Conservation (phyloP, 257 asterid species). For the Rehmannia glutinosa region DNA sequence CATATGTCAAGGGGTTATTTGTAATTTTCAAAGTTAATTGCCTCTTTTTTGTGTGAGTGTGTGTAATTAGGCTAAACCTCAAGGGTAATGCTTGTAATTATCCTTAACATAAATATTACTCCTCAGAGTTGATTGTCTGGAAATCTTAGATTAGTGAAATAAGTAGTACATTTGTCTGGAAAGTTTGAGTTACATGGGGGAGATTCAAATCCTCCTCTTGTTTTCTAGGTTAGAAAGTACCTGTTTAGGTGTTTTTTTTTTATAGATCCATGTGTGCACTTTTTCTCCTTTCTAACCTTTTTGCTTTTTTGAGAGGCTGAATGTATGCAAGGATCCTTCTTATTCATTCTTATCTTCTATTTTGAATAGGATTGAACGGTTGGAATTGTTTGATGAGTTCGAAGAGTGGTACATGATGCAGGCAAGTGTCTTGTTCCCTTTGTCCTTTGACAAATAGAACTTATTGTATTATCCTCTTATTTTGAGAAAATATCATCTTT, state of each 20-base stretch:
- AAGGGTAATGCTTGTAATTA: no score
- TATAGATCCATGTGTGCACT: slow-evolving; percentile 16
- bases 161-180: not conserved
- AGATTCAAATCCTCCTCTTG: slow-evolving; percentile 1
- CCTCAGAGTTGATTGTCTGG: not conserved
- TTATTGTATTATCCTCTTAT: not conserved
- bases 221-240: slow-evolving; percentile 12
- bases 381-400: slow-evolving; percentile 67
- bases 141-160: slow-evolving; percentile 2
- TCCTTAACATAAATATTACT: not conserved
- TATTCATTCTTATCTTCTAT: slow-evolving; percentile 24
- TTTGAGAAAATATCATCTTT: slow-evolving; percentile 7
- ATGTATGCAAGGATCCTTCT: slow-evolving; percentile 13
- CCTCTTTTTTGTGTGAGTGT: no score
- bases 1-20: no score
- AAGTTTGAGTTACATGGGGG: slow-evolving; percentile 3
- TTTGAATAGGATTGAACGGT: slow-evolving; percentile 75
- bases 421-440: slow-evolving; percentile 50
- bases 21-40: no score
- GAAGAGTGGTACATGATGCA: slow-evolving; percentile 94
- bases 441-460: slow-evolving; percentile 6
- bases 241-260: slow-evolving; percentile 14
- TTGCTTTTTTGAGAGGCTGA: slow-evolving; percentile 11
- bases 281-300: slow-evolving; percentile 20
- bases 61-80: no score